Evolutionary conservation across 306 rosid species (phyloP).

Genomic region (Fragaria vesca): DNA sequence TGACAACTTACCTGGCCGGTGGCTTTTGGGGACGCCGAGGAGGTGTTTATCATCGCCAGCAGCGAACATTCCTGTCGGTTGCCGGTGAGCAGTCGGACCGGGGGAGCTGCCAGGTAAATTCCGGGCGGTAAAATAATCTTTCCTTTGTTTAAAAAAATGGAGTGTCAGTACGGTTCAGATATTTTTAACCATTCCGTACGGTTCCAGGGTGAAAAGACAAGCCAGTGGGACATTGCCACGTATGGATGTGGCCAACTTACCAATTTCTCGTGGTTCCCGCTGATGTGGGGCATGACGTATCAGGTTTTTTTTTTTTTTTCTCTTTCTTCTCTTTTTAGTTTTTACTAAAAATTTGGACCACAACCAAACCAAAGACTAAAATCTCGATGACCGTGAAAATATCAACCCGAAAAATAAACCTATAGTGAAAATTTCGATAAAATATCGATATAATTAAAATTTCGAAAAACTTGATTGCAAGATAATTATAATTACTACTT

Average conservation of each 20-base stretch:
- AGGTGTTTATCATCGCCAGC: conserved; percentile 9
- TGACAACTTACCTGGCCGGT: conserved; percentile 62
- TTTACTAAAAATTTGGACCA: too few relatives aligned
- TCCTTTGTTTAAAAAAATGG: not conserved
- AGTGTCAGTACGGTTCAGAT: conserved; percentile 41
- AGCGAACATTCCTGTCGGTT: conserved; percentile 66
- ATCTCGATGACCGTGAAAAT: too few relatives aligned
- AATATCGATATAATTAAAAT: too few relatives aligned
- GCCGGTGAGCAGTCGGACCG: conserved; percentile 44
- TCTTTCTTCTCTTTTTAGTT: too few relatives aligned
- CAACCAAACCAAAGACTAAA: too few relatives aligned
- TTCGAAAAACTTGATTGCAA: too few relatives aligned
- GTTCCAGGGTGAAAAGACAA: not conserved
- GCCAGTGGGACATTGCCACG: conserved; percentile 20
- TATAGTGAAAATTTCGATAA: too few relatives aligned
- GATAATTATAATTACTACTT: too few relatives aligned
- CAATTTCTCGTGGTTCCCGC: conserved; percentile 43
- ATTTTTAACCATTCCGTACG: conserved; percentile 30
- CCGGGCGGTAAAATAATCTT: conserved; percentile 15
- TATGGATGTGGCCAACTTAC: not conserved
- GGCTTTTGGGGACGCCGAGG: conserved; percentile 24
- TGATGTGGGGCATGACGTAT: not conserved
- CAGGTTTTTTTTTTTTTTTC: not conserved
- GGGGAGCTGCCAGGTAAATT: conserved; percentile 31
- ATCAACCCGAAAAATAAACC: too few relatives aligned